Evolutionary conservation across 2,329 filamentous ascomycete species (phyloP), one percentile per base, ranked within the genome.

Genomic region (Pseudogymnoascus sp.): DNA sequence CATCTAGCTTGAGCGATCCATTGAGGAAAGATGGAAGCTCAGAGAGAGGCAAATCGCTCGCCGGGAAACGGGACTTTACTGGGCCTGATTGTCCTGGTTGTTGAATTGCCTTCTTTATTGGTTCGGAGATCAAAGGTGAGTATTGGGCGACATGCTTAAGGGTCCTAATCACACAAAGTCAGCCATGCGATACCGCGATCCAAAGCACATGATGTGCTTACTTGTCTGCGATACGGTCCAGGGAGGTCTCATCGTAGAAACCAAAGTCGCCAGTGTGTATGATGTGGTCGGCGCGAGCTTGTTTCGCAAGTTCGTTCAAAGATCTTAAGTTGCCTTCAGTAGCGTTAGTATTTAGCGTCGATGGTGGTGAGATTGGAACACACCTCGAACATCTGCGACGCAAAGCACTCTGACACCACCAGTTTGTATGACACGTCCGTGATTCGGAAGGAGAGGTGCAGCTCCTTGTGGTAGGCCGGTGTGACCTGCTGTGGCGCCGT

Each of bases 231-330:
- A 99, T 97, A 72, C 94, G 89, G 72, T 97, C 93, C 68, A 99
- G 81, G 37, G 94, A 99, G 62, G 88, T 91, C 71, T 96, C 90
- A 76, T 99, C 94, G 79, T 99, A 99, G 79, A 99, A 99, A 66
- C 94, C 94, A 74, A 99, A 99, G 76, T 99, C 94, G 76, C 94
- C 94, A 19, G 94, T 99, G 78, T 99, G 94, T 72, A 99, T 92
- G 76, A 99, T 96, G 79, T 97, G 92, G 78, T 97, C 92, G 71
- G 94, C 94, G 74, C 90, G 90, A 66, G 94, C 93, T 74, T 94
- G 90, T 77, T 91, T 95, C 67, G 94, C 94, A 65, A 99, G 88
- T 65, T 97, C 92, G 78, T 99, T 99, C 72, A 99, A 81, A 68
- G 94, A 97, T 78, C 89, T 87, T 69, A 99, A 81, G 76, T 97